Base-by-base conservation (phyloP, 345 rosid species). In the Ceriops decandra region DNA sequence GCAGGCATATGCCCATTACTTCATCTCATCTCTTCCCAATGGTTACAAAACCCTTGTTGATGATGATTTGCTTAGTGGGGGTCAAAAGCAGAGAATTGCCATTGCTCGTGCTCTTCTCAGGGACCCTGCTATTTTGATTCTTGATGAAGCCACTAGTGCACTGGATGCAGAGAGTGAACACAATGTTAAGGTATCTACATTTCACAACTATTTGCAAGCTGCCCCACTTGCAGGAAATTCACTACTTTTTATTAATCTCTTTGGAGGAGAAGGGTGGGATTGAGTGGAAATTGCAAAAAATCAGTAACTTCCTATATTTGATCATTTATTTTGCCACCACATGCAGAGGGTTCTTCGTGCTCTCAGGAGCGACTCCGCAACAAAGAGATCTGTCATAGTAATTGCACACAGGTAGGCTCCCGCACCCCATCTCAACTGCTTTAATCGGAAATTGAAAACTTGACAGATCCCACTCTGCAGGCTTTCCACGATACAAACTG, bases 101-200 rank as follows among this genome's bases (percentile, higher is more conserved):
- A 91, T 91, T 72, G 96, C 98, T 63, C 92, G 97, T 60, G 97
- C 98, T 56, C 84, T 91, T 76, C 96, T 93, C 59, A 85, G 97
- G 80, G 98, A 93, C 77, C 97, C 96, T 9, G 71, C 79, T 64
- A 87, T 93, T 77, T 85, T 93, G 72, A 88, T 93, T 77, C 93
- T 93, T 30, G 98, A 93, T 80, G 98, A 93, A 85, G 97, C 98
- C 51, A 91, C 97, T 7, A 89, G 97, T 70, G 97, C 96, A 52
- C 83, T 93, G 52, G 99, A 89, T 81, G 99, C 99, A 68, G 96
- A 93, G 82, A 93, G 99, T 56, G 99, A 93, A 77, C 97, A 93
- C 83, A 60, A 89, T 63, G 81, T 91, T 58, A 91, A 89, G 97
- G 97, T 93, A 79, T 32, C 57, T 42, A 70, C 57, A 62, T 62